Evolutionary conservation across 164 flowering plant species (phyloP).

Genomic region (Tetracentron sinense): DNA sequence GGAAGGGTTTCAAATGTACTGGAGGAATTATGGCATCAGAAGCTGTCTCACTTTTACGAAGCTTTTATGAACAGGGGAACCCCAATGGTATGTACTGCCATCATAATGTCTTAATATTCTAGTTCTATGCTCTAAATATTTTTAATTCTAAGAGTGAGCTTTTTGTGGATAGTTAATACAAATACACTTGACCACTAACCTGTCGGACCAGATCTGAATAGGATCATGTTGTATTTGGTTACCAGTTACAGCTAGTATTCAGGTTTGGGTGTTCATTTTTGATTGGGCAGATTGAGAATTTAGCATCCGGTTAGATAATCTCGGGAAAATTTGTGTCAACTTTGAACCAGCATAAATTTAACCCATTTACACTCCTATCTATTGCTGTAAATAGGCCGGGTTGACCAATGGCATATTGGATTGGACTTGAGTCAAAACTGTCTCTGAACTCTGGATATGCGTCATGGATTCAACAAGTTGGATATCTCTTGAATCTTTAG

Average conservation of each 20-base stretch:
- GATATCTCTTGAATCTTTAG: too few species aligned
- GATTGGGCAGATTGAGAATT: background rate
- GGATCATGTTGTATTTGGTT: background rate
- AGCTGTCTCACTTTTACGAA: constrained; percentile 71
- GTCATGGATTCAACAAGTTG: too few species aligned
- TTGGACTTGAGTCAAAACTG: too few species aligned
- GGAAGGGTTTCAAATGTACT: constrained; percentile 58
- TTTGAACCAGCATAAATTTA: too few species aligned
- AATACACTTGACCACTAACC: background rate
- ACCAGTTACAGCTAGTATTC: background rate
- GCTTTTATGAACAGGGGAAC: constrained; percentile 88
- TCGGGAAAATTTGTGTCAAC: too few species aligned
- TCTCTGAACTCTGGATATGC: too few species aligned
- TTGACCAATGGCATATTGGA: too few species aligned
- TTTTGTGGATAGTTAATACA: background rate
- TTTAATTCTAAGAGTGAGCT: background rate
- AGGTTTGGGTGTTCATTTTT: background rate
- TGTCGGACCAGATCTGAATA: background rate
- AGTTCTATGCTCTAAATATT: background rate
- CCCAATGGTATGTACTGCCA: constrained; percentile 56
- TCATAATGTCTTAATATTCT: constrained; percentile 5
- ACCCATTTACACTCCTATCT: too few species aligned
- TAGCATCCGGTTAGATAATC: too few species aligned
- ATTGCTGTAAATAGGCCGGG: too few species aligned
- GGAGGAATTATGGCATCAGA: constrained; percentile 91